Base-by-base conservation (phyloP, 306 rosid genomes). In the Canavalia gladiata region DNA sequence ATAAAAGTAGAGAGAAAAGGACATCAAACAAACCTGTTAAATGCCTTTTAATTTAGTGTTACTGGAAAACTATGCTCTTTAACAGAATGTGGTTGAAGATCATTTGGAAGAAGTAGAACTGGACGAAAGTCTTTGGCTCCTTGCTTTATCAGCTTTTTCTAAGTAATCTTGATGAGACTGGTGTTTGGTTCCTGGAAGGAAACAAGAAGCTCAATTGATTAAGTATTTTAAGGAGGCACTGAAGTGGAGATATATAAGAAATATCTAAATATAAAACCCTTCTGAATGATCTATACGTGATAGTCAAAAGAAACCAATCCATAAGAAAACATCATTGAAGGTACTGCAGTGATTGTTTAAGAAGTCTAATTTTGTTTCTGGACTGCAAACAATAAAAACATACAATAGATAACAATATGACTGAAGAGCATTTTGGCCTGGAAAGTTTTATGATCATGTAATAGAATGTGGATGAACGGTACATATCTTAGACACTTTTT, bases 141-240 rank as follows among this genome's bases (percentile, higher is more conserved):
- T 91, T 55, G 97, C 98, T 90, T 95, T 95, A 81, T 95, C 99
- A 34, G 98, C 98, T 51, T 25, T 91, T 82, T 93, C 99, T 85
- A 93, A 59, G 87, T 95, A 95, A 84, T 95, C 99, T 86, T 95
- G 99, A 83, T 95, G 99, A 79, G 99, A 93, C 71, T 70, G 93
- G 71, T 92, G 99, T 76, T 90, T 93, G 39, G 94, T 6, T 42
- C 97, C 99, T 95, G 85, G 68, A 84, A 50, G 73, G 57, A 49
- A 84, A 75, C 67, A 66, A 43, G 9, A 83, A 59, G 56, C 25
- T 68, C 51, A 58, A 75, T 7, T 80, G 39, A 78, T 58, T 52
- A 30, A 72, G 82, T 39, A 47, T 57, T 33, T 70, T 70, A 75
- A 74, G 51, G 42, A 73, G 43, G 13, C 46, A 62, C 6, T 7